Conservation (phyloP, 805 yeast genomes). For the Komagataella phaffii region DNA sequence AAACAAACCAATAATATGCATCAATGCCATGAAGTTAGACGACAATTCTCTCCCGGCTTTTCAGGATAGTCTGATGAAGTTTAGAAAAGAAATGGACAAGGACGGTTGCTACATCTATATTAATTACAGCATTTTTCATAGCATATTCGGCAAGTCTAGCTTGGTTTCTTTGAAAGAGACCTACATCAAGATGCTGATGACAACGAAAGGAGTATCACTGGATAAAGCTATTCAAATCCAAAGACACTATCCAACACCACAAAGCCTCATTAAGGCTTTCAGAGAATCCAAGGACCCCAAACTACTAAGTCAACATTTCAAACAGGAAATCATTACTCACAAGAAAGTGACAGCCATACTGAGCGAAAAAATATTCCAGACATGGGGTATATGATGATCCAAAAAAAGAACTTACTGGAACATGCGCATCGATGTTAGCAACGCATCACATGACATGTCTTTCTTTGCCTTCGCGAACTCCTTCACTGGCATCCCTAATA, state of each 20-base stretch:
- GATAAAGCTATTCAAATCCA: slow-evolving; percentile 82
- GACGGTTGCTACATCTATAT: slow-evolving; percentile 25
- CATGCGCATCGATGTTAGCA: too few relatives aligned
- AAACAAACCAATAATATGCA: slow-evolving; percentile 27
- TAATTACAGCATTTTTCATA: slow-evolving; percentile 43
- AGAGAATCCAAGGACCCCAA: slow-evolving; percentile 14
- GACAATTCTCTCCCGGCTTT: slow-evolving; percentile 34
- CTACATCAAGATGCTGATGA: slow-evolving; percentile 64
- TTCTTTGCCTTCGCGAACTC: neutral
- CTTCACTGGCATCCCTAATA: neutral
- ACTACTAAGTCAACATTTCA: slow-evolving; percentile 19
- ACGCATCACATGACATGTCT: too few relatives aligned
- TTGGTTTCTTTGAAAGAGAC: slow-evolving; percentile 64
- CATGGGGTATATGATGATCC: slow-evolving; percentile 32
- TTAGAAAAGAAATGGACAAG: slow-evolving; percentile 26
- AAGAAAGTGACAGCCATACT: slow-evolving; percentile 37
- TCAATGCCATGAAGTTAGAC: slow-evolving; percentile 34
- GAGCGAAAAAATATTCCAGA: slow-evolving; percentile 37
- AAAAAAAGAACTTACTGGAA: too few relatives aligned
- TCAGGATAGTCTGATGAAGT: slow-evolving; percentile 22
- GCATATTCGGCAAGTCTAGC: slow-evolving; percentile 54
- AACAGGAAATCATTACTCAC: slow-evolving; percentile 28
- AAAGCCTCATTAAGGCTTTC: slow-evolving; percentile 37
- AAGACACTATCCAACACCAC: slow-evolving; percentile 57
- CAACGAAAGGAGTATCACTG: slow-evolving; percentile 66